Percentiles rank a stretch among this genome's conserved stretches.
Conservation (phyloP, 2,329 filamentous ascomycete genomes). For the Phaeophleospora eucalypticola region DNA sequence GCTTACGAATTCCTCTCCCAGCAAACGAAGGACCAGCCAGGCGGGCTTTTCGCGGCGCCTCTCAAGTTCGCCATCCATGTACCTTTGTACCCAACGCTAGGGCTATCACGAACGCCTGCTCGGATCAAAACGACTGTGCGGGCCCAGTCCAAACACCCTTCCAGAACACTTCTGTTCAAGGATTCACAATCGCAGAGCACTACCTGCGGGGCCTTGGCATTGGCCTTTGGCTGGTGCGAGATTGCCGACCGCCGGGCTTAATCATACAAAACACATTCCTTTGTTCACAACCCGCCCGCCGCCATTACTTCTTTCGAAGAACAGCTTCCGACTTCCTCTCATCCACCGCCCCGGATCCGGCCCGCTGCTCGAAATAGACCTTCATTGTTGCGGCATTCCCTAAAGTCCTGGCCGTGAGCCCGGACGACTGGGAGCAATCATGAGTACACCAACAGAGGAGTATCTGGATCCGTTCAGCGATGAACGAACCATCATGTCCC, state of each 20-base stretch:
- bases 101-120: background rate
- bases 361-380: background rate
- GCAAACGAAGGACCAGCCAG: too few relatives aligned
- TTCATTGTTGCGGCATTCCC: background rate
- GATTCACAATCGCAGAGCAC: background rate
- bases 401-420: background rate
- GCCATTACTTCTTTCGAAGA: background rate
- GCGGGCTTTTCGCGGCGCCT: conserved; percentile 2
- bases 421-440: conserved; percentile 6
- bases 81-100: conserved; percentile 9
- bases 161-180: background rate
- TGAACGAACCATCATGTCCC: conserved; percentile 8
- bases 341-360: conserved; percentile 7
- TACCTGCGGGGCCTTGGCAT: too few relatives aligned
- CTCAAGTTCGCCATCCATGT: background rate
- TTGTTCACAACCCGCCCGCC: conserved; percentile 2
- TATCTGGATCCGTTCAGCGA: conserved; percentile 20
- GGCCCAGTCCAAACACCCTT: background rate
- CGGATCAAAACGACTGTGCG: background rate
- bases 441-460: conserved; percentile 23
- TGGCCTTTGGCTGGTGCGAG: background rate
- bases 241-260: too few relatives aligned
- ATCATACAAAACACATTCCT: conserved; percentile 3
- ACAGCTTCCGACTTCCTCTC: background rate
- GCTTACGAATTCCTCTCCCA: conserved; percentile 1